These are phyloP conservation scores for Artemisia annua DNA, from an alignment of 129 eudicot species.

Conservation along the genomic window DNA sequence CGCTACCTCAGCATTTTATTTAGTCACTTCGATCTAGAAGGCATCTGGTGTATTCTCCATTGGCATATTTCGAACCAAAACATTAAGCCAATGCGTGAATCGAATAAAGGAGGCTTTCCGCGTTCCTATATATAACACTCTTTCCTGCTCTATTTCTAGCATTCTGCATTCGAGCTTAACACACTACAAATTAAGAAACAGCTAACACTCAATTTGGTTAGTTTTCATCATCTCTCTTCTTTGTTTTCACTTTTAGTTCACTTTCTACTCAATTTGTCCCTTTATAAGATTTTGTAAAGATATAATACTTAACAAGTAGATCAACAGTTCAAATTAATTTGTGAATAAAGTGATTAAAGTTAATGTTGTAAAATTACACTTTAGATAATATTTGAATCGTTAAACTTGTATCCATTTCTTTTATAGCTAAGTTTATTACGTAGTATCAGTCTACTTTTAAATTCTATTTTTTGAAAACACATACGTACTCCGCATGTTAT, in stretches of 20 bases:
- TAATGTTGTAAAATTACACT: too few relatives aligned
- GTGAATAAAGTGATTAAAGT: too few relatives aligned
- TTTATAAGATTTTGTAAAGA: neutral
- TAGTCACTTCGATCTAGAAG: neutral
- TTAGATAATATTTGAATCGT: too few relatives aligned
- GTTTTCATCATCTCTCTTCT: conserved; percentile 4
- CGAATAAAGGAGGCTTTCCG: conserved; percentile 18
- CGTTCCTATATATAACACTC: conserved; percentile 28
- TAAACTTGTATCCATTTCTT: neutral
- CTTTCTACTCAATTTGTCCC: neutral
- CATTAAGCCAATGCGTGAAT: conserved; percentile 21
- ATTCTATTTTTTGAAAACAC: neutral
- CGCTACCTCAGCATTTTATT: neutral
- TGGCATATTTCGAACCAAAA: neutral
- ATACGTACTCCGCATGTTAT: neutral
- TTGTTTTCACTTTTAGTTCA: neutral
- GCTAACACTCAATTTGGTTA: conserved; percentile 16
- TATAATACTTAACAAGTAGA: too few relatives aligned
- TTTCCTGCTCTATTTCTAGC: neutral
- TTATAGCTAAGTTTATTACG: neutral
- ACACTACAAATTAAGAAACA: neutral
- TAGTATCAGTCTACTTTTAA: neutral
- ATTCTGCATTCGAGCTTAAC: conserved; percentile 11
- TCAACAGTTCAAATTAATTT: too few relatives aligned
- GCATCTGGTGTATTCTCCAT: conserved; percentile 23